Conservation (phyloP, 140 eudicot genomes). For the Senecio squalidus region DNA sequence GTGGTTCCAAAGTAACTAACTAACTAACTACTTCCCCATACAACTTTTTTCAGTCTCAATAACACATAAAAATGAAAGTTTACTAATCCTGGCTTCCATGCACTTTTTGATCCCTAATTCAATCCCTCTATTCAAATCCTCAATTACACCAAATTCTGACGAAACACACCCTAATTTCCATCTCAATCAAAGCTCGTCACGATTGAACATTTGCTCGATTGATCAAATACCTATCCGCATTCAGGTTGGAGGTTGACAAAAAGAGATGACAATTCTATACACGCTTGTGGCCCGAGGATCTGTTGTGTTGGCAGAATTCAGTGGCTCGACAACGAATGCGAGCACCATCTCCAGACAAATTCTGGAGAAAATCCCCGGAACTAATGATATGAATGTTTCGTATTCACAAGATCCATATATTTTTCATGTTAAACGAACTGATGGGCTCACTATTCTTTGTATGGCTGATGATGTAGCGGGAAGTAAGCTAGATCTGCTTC, state of each 20-base stretch:
- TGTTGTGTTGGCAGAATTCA: constrained; percentile 75
- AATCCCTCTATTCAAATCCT: background rate
- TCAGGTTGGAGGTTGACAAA: background rate
- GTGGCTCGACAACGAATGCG: constrained; percentile 61
- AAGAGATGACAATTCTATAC: constrained; percentile 64
- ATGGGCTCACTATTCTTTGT: constrained; percentile 83
- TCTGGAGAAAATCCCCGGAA: constrained; percentile 68
- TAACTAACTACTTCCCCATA: constrained; percentile 3
- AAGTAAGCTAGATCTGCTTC: constrained; percentile 34
- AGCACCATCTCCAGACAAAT: constrained; percentile 70
- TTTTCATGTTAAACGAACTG: constrained; percentile 81
- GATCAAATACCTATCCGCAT: background rate
- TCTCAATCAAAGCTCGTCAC: background rate
- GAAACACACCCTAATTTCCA: too few relatives aligned
- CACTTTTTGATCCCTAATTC: background rate
- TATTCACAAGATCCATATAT: constrained; percentile 90
- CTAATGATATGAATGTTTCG: constrained; percentile 58
- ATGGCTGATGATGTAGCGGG: constrained; percentile 90
- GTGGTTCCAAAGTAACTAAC: constrained; percentile 14
- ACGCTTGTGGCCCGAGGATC: constrained; percentile 86
- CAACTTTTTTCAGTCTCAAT: background rate
- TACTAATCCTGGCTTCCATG: background rate
- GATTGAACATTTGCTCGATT: background rate
- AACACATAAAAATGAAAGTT: background rate
- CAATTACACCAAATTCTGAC: background rate